Base-by-base conservation (phyloP, 2,329 filamentous ascomycete species). In the Zymoseptoria ardabiliae region DNA sequence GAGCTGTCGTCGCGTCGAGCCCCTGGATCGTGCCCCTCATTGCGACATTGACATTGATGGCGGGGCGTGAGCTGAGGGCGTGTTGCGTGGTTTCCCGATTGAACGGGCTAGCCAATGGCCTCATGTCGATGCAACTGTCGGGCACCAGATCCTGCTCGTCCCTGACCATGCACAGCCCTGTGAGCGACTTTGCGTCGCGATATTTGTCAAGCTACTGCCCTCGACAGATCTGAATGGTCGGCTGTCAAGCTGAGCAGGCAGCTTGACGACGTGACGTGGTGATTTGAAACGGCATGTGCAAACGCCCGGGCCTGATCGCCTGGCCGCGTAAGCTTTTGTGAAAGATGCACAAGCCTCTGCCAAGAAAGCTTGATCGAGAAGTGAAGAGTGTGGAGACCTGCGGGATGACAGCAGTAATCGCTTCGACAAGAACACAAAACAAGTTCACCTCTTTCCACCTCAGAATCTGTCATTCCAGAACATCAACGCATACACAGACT, bases 401-500 rank as follows among this genome's bases (percentile, higher is more conserved):
- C 35, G 17, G 35, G 23, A 25, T 17, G 35, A 41, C 30, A 1
- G 4, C 35, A 28, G 25, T 28, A 1, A 11, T 41, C 35, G 13
- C 35, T 17, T n/a, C 35, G 30, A 51, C 21, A 25, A 21, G 11
- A 17, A 3, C 35, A 9, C 19, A 30, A 30, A 50, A 28, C 30
- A 28, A 54, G 50, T 20, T 10, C n/a, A n/a, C n/a, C n/a, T n/a
- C n/a, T n/a, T n/a, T n/a, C n/a, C n/a, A n/a, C n/a, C n/a, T n/a
- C n/a, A n/a, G n/a, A n/a, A n/a, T n/a, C n/a, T n/a, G n/a, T n/a
- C n/a, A n/a, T n/a, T n/a, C n/a, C n/a, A n/a, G n/a, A n/a, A n/a
- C n/a, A n/a, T n/a, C n/a, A n/a, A n/a, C n/a, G 6, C 2, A 53
- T 19, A 13, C 52, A 58, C 58, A 57, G 55, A 58, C 53, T 52